Percentiles rank a stretch among this genome's conserved stretches.
phyloP scores from a whole-genome alignment of 306 rosid species.

The Inga leiocalycina region DNA sequence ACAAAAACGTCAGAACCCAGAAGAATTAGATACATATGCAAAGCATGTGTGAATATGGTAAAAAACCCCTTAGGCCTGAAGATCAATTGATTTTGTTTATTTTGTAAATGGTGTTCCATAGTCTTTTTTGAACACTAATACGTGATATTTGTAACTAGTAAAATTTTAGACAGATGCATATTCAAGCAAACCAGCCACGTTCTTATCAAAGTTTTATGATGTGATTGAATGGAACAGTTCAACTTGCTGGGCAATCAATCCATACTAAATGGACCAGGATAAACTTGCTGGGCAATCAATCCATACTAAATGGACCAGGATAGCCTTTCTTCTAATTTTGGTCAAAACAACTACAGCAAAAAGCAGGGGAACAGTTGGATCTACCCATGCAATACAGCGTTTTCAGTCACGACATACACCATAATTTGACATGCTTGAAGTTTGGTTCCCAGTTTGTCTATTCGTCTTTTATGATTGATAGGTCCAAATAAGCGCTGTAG shows the following conservation, averaged over 20 bases:
- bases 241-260: conserved; percentile 15
- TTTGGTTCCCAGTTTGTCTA: neutral
- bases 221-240: conserved; percentile 2
- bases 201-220: neutral
- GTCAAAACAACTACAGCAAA: conserved; percentile 1
- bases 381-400: neutral
- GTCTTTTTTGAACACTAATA: neutral
- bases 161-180: neutral
- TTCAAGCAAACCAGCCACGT: neutral
- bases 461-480: neutral
- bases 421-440: neutral
- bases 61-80: neutral
- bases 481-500: neutral
- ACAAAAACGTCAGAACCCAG: neutral
- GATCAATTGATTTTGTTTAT: neutral
- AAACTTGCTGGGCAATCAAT: conserved; percentile 14
- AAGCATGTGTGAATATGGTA: neutral
- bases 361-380: conserved; percentile 12
- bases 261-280: conserved; percentile 3
- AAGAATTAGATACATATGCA: neutral
- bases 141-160: neutral
- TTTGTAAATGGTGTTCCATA: neutral
- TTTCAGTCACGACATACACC: conserved; percentile 5
- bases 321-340: conserved; percentile 4
- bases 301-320: conserved; percentile 2